A percentile compares a stretch with the other conserved stretches of the same genome.
These are phyloP conservation scores for Dactylellina sp. DNA, from an alignment of 2,329 filamentous ascomycete species.

Conservation along the genomic window DNA sequence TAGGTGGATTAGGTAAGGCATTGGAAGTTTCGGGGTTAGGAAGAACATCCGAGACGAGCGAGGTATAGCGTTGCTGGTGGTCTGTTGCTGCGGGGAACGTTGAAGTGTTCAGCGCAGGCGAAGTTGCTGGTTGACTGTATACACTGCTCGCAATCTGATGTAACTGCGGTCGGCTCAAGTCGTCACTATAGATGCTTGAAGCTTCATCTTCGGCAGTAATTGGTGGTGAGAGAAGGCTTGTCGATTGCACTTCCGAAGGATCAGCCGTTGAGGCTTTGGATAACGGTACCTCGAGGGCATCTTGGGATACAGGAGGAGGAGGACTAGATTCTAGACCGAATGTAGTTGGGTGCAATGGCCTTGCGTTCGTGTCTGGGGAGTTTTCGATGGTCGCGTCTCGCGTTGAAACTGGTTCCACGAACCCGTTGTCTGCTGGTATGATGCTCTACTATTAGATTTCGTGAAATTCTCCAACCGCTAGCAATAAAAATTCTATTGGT, in stretches of 20 bases:
- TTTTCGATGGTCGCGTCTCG: constrained; percentile 27
- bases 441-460: constrained; percentile 21
- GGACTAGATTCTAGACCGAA: constrained; percentile 32
- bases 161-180: constrained; percentile 26
- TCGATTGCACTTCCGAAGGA: constrained; percentile 19
- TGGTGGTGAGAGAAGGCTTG: constrained; percentile 14
- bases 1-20: background rate
- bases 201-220: constrained; percentile 17
- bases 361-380: constrained; percentile 22
- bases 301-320: constrained; percentile 9
- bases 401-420: constrained; percentile 40
- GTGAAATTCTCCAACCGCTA: background rate
- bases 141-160: constrained; percentile 41
- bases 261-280: background rate
- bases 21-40: constrained; percentile 16
- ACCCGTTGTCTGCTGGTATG: constrained; percentile 47
- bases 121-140: constrained; percentile 22
- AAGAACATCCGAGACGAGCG: constrained; percentile 39
- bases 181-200: constrained; percentile 49
- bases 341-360: constrained; percentile 15
- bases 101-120: constrained; percentile 14
- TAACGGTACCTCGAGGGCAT: background rate
- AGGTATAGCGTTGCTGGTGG: constrained; percentile 35
- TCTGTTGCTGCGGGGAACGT: constrained; percentile 14
- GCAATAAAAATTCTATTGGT: background rate